Base-by-base conservation (phyloP, 345 rosid genomes). In the Gossypium stocksii region DNA sequence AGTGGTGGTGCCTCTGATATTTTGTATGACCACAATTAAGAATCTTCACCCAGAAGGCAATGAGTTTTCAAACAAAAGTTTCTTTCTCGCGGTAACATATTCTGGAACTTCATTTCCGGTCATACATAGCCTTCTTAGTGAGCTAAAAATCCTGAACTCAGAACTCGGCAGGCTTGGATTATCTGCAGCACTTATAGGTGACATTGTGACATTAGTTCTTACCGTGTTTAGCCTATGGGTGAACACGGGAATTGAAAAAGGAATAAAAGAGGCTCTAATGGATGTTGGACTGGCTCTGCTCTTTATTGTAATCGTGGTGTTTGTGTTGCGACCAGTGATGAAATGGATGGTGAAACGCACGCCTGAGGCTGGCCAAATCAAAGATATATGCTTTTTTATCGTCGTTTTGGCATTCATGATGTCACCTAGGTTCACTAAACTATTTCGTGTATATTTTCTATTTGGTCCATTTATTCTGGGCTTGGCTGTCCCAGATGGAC, bases 281-380 rank as follows among this genome's bases (percentile, higher is more conserved):
- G 3, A 19, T 19, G 1, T n/a, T 9, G 49, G 9, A 41, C 1
- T 45, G 2, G 0, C 15, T 25, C 13, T 57, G 8, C 6, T n/a
- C 66, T 58, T 59, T 4, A 3, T 25, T 4, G 0, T 19, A 8
- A 1, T 20, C 0, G 43, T 58, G 2, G 16, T 29, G 9, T 60
- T 59, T 7, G 43, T 72, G 8, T 2, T 72, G 8, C 14, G 86
- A n/a, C 86, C 82, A 8, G 44, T 27, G 0, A 80, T 87, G 86
- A 25, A 56, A 12, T 77, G 84, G 87, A 68, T 80, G 52, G 76
- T 85, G 29, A 78, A 66, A 54, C 41, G 44, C 14, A 84, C 86
- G 17, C 85, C 85, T 9, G 75, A 78, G 46, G 85, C 86, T 41
- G 71, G 49, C 19, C 74, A 77, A 3, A 70, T 87, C 7, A 79